phyloP scores from a whole-genome alignment of 352 stramenopile species.

The Thraustochytrium sp. region DNA sequence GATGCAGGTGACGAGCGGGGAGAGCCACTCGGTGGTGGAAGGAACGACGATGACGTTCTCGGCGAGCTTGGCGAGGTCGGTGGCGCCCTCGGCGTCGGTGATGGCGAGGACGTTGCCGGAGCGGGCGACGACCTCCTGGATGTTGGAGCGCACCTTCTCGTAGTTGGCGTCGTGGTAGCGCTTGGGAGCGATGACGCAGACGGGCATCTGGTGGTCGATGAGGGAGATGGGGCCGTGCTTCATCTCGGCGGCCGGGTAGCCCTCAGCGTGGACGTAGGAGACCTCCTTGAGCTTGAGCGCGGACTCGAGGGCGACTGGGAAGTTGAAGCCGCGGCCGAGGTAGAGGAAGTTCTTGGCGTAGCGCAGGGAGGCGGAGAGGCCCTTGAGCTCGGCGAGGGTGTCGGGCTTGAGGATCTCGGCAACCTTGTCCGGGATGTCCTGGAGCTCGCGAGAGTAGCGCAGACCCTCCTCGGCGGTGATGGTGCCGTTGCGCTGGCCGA shows the following conservation, averaged over 20 bases:
- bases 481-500: constrained; percentile 46
- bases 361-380: constrained; percentile 46
- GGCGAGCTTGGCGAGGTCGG: constrained; percentile 71
- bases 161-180: constrained; percentile 41
- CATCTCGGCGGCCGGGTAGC: constrained; percentile 91
- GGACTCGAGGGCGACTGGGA: constrained; percentile 88
- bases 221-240: constrained; percentile 98
- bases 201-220: constrained; percentile 77
- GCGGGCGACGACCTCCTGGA: constrained; percentile 89
- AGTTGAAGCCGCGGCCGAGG: constrained; percentile 53
- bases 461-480: constrained; percentile 42
- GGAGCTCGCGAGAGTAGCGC: background rate
- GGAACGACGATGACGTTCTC: constrained; percentile 90
- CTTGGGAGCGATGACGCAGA: constrained; percentile 53
- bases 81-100: constrained; percentile 78
- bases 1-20: constrained; percentile 87
- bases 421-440: constrained; percentile 46
- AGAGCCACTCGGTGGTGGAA: constrained; percentile 68
- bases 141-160: constrained; percentile 52
- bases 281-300: constrained; percentile 99
- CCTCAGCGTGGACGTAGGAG: constrained; percentile 95
- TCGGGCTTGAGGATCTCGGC: constrained; percentile 26
- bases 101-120: constrained; percentile 94
- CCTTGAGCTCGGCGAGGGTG: constrained; percentile 37
- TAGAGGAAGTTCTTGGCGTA: constrained; percentile 53